phyloP scores from a whole-genome alignment of 83 land plant genomes.

The Diphasiastrum complanatum region DNA sequence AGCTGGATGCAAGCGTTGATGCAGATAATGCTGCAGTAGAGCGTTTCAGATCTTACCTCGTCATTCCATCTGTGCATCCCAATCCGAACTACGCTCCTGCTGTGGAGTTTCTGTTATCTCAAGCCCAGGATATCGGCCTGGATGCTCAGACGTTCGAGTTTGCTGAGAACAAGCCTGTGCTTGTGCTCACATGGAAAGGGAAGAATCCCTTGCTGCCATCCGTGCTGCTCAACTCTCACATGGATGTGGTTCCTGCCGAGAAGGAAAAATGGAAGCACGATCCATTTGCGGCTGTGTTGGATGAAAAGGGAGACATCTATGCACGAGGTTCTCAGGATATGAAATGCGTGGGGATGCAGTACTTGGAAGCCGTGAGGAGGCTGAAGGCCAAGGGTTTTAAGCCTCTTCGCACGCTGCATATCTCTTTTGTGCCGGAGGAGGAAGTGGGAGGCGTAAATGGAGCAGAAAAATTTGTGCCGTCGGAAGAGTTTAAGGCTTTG shows the following conservation, averaged over 20 bases:
- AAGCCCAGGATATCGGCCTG: conserved; percentile 48
- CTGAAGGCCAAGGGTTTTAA: conserved; percentile 48
- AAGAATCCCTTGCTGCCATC: conserved; percentile 47
- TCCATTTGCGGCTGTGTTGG: conserved; percentile 59
- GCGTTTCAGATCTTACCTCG: conserved; percentile 79
- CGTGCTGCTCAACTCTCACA: conserved; percentile 88
- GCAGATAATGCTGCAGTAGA: no score
- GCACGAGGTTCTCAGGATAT: conserved; percentile 96
- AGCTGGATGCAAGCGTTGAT: no score
- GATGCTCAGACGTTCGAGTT: conserved; percentile 36
- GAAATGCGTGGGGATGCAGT: conserved; percentile 97
- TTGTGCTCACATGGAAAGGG: conserved; percentile 78
- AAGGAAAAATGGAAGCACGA: conserved; percentile 58
- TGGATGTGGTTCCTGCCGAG: conserved; percentile 90
- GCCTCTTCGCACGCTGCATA: conserved; percentile 55
- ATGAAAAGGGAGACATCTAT: conserved; percentile 42
- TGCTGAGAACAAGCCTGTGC: conserved; percentile 57
- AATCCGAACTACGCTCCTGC: conserved; percentile 55
- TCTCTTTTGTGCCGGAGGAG: conserved; percentile 88
- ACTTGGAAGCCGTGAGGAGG: conserved; percentile 76
- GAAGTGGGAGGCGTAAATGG: conserved; percentile 90
- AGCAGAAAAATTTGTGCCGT: conserved; percentile 45
- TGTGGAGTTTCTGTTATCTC: conserved; percentile 48
- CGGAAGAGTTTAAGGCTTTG: conserved; percentile 52
- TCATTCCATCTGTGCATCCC: conserved; percentile 78